phyloP scores from a whole-genome alignment of 176 grass and related monocot genomes.

The Zoysia pacifica region DNA sequence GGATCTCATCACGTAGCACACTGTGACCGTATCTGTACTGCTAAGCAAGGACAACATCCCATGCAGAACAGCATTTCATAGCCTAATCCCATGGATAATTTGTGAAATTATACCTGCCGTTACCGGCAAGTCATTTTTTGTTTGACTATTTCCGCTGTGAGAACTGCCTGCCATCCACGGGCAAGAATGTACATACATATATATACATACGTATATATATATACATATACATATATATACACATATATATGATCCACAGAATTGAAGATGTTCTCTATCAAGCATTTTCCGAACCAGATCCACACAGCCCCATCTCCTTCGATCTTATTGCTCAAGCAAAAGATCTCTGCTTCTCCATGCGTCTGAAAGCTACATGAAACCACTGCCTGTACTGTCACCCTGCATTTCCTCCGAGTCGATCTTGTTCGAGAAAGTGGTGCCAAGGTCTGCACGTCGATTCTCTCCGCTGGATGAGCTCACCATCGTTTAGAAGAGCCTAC shows the following conservation, averaged over 20 bases:
- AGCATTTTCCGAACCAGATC: not conserved
- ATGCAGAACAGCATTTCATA: slow-evolving; percentile 1
- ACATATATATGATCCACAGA: not conserved
- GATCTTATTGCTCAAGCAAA: not conserved
- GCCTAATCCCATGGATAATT: not conserved
- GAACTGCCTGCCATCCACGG: slow-evolving; percentile 29
- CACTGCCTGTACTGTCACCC: not conserved
- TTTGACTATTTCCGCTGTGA: not conserved
- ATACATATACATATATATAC: too few species aligned
- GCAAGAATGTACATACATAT: not conserved
- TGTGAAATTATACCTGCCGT: slow-evolving; percentile 31
- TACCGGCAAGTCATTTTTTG: slow-evolving; percentile 23
- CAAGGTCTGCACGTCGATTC: not conserved
- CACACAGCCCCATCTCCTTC: not conserved
- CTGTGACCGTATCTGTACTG: slow-evolving; percentile 21
- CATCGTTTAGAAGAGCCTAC: slow-evolving; percentile 19
- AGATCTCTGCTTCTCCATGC: slow-evolving; percentile 27
- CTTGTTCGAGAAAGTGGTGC: slow-evolving; percentile 15
- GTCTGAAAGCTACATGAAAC: slow-evolving; percentile 50
- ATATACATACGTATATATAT: too few species aligned
- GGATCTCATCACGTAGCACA: not conserved
- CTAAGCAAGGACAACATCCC: slow-evolving; percentile 37
- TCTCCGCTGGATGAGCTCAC: slow-evolving; percentile 23
- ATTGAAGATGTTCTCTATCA: not conserved
- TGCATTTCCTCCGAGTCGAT: not conserved